Base-by-base conservation (phyloP, 257 asterid genomes). In the Salvia rosmarinus region DNA sequence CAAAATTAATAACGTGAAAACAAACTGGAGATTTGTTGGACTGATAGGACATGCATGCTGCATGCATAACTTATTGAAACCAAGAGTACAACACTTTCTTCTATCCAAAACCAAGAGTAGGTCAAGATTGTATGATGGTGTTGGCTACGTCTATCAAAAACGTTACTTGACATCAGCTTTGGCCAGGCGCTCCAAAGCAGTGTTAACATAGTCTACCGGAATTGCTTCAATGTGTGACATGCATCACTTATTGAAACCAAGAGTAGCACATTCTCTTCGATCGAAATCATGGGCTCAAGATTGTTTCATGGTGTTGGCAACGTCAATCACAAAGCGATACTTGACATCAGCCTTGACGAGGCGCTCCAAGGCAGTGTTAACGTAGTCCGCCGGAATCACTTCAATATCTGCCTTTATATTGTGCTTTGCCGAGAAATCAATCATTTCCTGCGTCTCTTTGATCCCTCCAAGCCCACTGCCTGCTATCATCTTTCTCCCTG, bases 381-480 rank as follows among this genome's bases (percentile, higher is more conserved):
- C 79, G 19, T 78, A 73, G 44, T 64, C 68, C 40, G 59, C 67
- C 9, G 72, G 14, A 11, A 82, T 66, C 5, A 78, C 43, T 67
- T 82, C 83, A 59, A 75, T 71, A 3, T 78, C 77, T 2, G 81
- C 54, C 61, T 60, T 5, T 40, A 82, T 57, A 17, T 54, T 42
- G 39, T 68, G 75, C 68, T 68, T 78, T 0, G 40, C 40, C 8
- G 40, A 7, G 8, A 35, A 35, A 35, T 35, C 40, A 35, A 35
- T 35, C 40, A 35, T 35, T 35, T 35, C 40, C 8, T 35, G 40
- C 9, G 40, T 35, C 40, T 35, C 40, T 35, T 35, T 75, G 4
- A 82, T 10, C 52, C 86, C 79, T 0, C 83, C 86, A 34, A 78
- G 75, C 70, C 63, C 2, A 63, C 86, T 82, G 23, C 86, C 83